Base-by-base conservation (phyloP, 495 filamentous ascomycete species). In the Neurospora sp. region DNA sequence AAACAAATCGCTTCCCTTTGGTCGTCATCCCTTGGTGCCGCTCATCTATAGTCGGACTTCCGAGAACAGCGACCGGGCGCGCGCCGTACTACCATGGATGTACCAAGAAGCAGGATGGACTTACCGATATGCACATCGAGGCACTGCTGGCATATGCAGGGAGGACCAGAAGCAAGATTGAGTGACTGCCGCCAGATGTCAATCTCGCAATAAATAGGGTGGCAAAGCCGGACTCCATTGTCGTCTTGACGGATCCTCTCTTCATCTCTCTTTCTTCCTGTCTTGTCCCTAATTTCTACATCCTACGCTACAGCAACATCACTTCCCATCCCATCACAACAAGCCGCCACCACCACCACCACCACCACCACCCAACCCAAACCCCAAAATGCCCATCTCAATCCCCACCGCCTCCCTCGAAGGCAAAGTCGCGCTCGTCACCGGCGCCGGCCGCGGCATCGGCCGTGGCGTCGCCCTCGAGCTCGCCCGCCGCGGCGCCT, bases 391-490 rank as follows among this genome's bases (percentile, higher is more conserved):
- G 80, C 78, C 80, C 71, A 62, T 81, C 74, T 75, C 78, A 7
- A 72, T 82, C 8, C 80, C 80, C 76, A 80, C 80, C 74, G 80
- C 80, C 70, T 79, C 77, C 77, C 76, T 92, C 41, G 86, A 88
- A 73, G 89, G 89, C 78, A 92, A 91, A 82, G 90, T 93, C 75
- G 91, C 91, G 69, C 85, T 93, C 40, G 86, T 95, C 74, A 94
- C 92, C 23, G 92, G 91, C 20, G 87, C 88, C 75, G 87, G 89
- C 38, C 90, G 91, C 16, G 92, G 92, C 44, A 93, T 95, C 78
- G 93, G 93, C 70, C 85, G 87, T 20, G 91, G 90, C 39, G 92
- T 93, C 75, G 92, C 92, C 42, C 86, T 93, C 23, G 93, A 94
- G 81, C 90, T 95, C 60, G 93, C 88, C 75, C 86, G 86, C 76